Percentiles rank a stretch among this genome's conserved stretches.
phyloP scores from a whole-genome alignment of 345 rosid genomes.

The Populus tremula region DNA sequence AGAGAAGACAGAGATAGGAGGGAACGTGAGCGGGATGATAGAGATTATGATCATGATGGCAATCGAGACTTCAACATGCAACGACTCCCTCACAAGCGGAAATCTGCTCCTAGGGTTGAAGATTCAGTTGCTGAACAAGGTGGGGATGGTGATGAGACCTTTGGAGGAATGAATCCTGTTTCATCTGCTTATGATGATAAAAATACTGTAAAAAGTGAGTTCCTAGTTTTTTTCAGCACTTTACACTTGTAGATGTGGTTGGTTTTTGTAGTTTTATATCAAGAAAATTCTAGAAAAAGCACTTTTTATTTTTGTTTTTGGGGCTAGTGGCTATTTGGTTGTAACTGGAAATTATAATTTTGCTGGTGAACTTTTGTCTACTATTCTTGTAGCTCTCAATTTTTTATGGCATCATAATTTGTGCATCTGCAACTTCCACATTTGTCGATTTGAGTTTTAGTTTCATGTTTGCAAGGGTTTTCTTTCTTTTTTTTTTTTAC shows the following conservation, averaged over 20 bases:
- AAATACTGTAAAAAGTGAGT: slow-evolving; percentile 59
- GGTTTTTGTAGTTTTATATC: background rate
- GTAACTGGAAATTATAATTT: background rate
- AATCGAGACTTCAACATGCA: slow-evolving; percentile 58
- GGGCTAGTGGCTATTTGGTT: background rate
- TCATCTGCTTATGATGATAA: slow-evolving; percentile 68
- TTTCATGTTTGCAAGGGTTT: background rate
- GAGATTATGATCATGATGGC: slow-evolving; percentile 60
- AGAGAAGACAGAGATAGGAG: slow-evolving; percentile 71
- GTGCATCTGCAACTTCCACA: background rate
- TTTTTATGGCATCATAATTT: background rate
- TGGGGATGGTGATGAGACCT: slow-evolving; percentile 55
- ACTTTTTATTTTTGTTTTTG: too few relatives aligned
- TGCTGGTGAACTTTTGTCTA: background rate
- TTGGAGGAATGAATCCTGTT: slow-evolving; percentile 48
- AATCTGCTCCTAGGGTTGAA: slow-evolving; percentile 37
- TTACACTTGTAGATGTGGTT: background rate
- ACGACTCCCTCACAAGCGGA: slow-evolving; percentile 48
- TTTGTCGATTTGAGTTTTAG: background rate
- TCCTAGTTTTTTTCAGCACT: slow-evolving; percentile 2
- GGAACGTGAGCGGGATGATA: slow-evolving; percentile 50
- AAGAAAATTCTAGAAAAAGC: too few relatives aligned
- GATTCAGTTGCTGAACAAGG: slow-evolving; percentile 55
- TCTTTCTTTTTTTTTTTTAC: background rate
- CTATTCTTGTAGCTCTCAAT: background rate